Evolutionary conservation across 1,139 yeast species (phyloP), one percentile per base, ranked within the genome.

Genomic region (Diutina scorzettiae): DNA sequence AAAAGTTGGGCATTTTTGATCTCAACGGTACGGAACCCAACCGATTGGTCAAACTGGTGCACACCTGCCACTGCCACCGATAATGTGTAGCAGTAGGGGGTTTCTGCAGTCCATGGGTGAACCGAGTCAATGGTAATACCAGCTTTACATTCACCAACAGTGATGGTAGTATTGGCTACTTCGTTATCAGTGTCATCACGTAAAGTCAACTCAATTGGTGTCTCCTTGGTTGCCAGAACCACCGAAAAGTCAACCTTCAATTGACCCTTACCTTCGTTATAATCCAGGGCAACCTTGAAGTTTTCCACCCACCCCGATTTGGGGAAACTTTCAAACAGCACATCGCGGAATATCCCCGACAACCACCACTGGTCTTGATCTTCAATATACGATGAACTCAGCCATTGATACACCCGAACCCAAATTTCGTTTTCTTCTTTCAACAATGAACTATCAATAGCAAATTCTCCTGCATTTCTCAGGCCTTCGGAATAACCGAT

Each of bases 281-380:
- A 46, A 18, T 48, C 48, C 12, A 53, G 49, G 2, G 16, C 27
- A 3, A 52, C 42, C 11, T 42, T 39, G 41, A 49, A 52, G 41
- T 52, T 49, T 31, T 49, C 48, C 17, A 49, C 46, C 37, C 42
- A 48, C 9, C 51, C 51, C 9, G 17, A 25, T 11, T 30, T 37
- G 12, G 44, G 42, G 39, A 49, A 48, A 2, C 53, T 51, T 27
- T 51, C 40, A 6, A 52, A 29, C 43, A 47, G 49, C 7, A 51
- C 53, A 42, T 50, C 54, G 41, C 54, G 43, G 33, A 48, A 51
- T 16, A 50, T 59, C 1, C 64, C 64, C 31, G 62, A 56, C 21
- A 60, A 47, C 62, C 64, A 58, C 63, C 64, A 59, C 45, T 57
- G 62, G 43, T 60, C 65, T 48, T 60, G 64, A 45, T 61, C 66